Conservation (phyloP, 2,329 filamentous ascomycete species). For the Epichloe sibirici region DNA sequence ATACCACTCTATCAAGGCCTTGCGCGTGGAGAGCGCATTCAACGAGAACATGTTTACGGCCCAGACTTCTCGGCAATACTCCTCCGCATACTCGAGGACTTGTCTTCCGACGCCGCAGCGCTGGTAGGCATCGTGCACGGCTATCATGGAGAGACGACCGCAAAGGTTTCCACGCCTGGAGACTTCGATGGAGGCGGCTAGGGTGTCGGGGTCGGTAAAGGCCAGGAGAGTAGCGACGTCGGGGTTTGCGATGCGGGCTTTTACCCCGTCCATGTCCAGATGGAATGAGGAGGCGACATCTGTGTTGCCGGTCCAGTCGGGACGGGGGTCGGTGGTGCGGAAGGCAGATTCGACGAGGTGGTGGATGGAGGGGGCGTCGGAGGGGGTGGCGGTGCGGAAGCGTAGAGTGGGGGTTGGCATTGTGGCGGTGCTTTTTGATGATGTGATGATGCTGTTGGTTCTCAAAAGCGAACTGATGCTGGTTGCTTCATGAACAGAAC, state of each 20-base stretch:
- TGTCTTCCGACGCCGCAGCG: constrained; percentile 20
- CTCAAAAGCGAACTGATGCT: not conserved
- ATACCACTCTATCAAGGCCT: constrained; percentile 24
- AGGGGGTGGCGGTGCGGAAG: not conserved
- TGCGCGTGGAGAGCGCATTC: constrained; percentile 22
- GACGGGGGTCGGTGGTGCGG: not conserved
- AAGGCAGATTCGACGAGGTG: constrained; percentile 1
- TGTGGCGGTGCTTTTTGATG: not conserved
- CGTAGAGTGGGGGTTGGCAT: not conserved
- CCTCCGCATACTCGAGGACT: constrained; percentile 20
- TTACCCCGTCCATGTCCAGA: constrained; percentile 5
- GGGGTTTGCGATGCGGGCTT: not conserved
- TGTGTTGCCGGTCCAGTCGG: not conserved
- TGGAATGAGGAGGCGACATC: not conserved
- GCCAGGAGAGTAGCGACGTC: constrained; percentile 7
- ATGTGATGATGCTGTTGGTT: not conserved
- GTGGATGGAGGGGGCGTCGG: not conserved
- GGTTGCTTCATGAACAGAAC: not conserved
- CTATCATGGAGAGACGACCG: constrained; percentile 22
- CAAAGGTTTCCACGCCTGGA: constrained; percentile 11
- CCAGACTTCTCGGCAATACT: constrained; percentile 17
- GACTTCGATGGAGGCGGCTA: constrained; percentile 14
- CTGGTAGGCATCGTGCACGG: constrained; percentile 21
- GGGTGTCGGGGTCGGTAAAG: not conserved
- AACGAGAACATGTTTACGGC: constrained; percentile 16